Base-by-base conservation (phyloP, 768 basidiomycete genomes). In the Suillus plorans region DNA sequence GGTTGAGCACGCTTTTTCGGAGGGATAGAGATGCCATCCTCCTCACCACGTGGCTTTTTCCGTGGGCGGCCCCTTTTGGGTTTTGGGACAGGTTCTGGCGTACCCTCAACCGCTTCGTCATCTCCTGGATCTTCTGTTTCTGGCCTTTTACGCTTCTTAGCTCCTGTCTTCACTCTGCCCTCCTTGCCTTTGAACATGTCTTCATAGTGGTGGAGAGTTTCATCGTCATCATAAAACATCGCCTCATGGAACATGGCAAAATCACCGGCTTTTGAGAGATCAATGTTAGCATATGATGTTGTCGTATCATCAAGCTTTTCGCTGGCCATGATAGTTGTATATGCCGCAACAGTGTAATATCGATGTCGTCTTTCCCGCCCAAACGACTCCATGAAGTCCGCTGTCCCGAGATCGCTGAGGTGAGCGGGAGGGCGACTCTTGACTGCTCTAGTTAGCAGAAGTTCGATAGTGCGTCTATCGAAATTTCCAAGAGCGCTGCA, bases 291-390 rank as follows among this genome's bases (percentile, higher is more conserved):
- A 66, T 82, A 81, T 3, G 80, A 79, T 6, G 79, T 77, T 49
- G 77, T 74, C 4, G 76, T 69, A 61, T 84, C 82, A 69, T 89
- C 86, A 31, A 95, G 81, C 9, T 85, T 84, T 74, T 95, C 91
- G 53, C 81, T 80, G 2, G 80, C 77, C 57, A 94, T 83, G 39
- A 93, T 80, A 37, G 80, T 74, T 37, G 80, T 83, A 76, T 92
- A 97, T 37, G 88, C 85, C 2, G 84, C 82, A 52, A 90, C 74
- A 0, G 92, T 92, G 78, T 87, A 95, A 72, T 94, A 94, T 67
- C 94, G 84, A 73, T 94, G 87, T 28, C 94, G 89, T 36, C 94
- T 89, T 77, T 98, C 93, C 42, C 94, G 87, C 5, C 93, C 93
- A 67, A 84, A 82, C 1, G 87, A 92, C 77, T 97, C 96, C 83